Conservation (phyloP, 1,139 yeast genomes). For the Blastobotrys arbuscula region DNA sequence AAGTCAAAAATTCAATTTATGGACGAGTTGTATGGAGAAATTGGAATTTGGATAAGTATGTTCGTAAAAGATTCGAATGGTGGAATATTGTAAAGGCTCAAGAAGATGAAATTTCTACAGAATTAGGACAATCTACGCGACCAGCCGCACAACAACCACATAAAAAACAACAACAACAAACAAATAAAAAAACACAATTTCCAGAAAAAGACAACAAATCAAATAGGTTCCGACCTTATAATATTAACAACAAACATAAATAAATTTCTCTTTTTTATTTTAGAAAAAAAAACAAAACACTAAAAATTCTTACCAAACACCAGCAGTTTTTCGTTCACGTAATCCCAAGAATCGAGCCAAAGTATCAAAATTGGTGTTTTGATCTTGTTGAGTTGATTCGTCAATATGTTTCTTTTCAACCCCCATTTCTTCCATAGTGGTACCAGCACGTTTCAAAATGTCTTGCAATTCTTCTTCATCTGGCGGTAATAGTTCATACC, state of each 20-base stretch:
- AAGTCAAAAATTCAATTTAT: conserved; percentile 76
- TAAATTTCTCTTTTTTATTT: too few relatives aligned
- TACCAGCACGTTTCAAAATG: conserved; percentile 29
- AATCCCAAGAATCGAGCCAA: conserved; percentile 68
- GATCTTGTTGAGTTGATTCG: conserved; percentile 36
- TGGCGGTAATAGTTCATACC: conserved; percentile 49
- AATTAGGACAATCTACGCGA: not conserved
- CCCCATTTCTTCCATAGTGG: conserved; percentile 38
- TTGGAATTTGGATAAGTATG: conserved; percentile 78
- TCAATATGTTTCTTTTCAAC: conserved; percentile 21
- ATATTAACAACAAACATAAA: not conserved
- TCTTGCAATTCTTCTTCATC: conserved; percentile 31
- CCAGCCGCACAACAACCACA: not conserved
- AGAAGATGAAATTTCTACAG: conserved; percentile 39
- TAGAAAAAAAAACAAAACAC: not conserved
- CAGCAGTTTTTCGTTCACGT: conserved; percentile 45
- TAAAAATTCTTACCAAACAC: conserved; percentile 41
- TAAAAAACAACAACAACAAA: conserved; percentile 5
- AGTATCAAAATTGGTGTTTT: conserved; percentile 52
- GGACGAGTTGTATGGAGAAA: conserved; percentile 94
- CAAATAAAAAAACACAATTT: not conserved
- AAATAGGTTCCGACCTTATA: not conserved
- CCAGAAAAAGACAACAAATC: not conserved
- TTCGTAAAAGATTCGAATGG: conserved; percentile 79
- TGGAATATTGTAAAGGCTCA: conserved; percentile 64